Evolutionary conservation across 2,329 filamentous ascomycete species (phyloP).

Genomic region (Fusarium virguliforme): DNA sequence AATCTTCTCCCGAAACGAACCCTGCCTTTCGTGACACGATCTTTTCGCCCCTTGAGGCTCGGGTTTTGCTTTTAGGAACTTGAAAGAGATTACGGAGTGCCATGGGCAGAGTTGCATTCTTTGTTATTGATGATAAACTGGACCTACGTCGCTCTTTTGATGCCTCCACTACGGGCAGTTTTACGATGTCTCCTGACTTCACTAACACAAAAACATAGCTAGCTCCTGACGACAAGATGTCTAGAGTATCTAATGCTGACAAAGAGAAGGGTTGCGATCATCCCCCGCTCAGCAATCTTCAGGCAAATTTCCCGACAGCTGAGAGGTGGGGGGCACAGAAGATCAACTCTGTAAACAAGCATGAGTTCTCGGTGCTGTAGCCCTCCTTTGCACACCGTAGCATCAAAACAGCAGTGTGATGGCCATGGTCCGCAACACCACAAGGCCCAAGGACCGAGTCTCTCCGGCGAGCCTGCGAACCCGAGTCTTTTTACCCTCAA

Average conservation of each 20-base stretch:
- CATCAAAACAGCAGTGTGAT: not conserved
- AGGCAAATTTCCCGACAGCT: not conserved
- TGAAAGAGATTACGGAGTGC: not conserved
- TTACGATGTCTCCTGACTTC: not conserved
- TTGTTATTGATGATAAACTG: not conserved
- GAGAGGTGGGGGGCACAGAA: not conserved
- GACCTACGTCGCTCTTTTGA: not conserved
- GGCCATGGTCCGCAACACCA: not conserved
- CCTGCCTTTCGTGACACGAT: not conserved
- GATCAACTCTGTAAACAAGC: not conserved
- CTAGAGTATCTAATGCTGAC: not conserved
- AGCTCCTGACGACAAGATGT: not conserved
- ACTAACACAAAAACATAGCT: not conserved
- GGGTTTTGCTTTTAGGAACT: not conserved
- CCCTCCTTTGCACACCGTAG: not conserved
- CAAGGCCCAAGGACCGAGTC: too few relatives aligned
- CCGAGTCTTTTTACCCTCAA: not conserved
- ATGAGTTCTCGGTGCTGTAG: not conserved
- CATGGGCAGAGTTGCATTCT: not conserved
- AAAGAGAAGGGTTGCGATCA: not conserved
- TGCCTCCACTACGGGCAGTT: not conserved
- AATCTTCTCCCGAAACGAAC: not conserved
- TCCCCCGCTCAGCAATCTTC: not conserved
- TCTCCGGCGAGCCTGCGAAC: too few relatives aligned
- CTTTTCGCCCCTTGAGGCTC: not conserved